Evolutionary conservation across 331 rosid species (phyloP).

Genomic region (Cydonia oblonga): DNA sequence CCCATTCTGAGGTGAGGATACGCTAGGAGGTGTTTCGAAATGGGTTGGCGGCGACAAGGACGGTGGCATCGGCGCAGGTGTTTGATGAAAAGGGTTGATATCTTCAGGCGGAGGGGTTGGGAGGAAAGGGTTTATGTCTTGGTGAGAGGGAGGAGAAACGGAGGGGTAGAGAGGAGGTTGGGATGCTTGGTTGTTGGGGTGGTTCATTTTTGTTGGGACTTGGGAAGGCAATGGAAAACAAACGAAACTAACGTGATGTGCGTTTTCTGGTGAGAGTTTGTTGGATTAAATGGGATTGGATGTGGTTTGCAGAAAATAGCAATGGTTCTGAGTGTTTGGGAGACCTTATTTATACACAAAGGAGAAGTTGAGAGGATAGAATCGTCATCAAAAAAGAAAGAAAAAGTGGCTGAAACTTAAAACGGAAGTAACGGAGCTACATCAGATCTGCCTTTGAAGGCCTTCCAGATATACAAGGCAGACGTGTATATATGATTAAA

Average conservation of each 20-base stretch:
- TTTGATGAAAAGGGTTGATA: conserved; percentile 6
- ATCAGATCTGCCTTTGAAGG: background rate
- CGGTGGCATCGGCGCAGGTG: background rate
- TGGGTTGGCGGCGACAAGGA: background rate
- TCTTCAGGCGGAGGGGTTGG: background rate
- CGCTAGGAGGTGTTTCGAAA: background rate
- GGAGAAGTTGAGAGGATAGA: no score
- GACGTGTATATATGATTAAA: no score
- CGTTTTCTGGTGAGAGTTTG: background rate
- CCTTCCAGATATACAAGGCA: background rate
- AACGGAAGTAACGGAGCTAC: no score
- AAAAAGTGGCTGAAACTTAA: no score
- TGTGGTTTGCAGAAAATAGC: background rate
- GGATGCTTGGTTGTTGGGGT: background rate
- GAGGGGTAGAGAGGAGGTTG: conserved; percentile 16
- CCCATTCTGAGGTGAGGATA: background rate
- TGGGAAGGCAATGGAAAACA: background rate
- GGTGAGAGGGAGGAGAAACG: background rate
- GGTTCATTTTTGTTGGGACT: conserved; percentile 2
- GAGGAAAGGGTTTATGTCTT: conserved; percentile 7
- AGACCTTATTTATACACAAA: background rate
- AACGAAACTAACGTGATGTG: no score
- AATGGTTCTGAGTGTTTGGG: background rate
- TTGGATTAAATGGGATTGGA: background rate
- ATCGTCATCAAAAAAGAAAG: no score